Conservation (phyloP, 2,329 filamentous ascomycete genomes). For the Colletotrichum agaves region DNA sequence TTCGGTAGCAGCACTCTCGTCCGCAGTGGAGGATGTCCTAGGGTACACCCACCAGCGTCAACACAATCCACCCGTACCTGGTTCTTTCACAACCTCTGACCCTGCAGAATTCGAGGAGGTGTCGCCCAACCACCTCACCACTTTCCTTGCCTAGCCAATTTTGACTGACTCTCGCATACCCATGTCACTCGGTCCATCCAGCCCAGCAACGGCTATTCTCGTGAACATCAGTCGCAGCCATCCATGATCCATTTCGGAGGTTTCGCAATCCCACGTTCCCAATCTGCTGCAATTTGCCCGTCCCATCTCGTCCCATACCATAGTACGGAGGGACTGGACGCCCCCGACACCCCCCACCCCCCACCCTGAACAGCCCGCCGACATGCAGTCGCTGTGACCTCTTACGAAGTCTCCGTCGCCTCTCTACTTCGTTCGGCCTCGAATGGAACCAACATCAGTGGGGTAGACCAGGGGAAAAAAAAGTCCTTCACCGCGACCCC, state of each 20-base stretch:
- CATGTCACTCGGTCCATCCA: conserved; percentile 11
- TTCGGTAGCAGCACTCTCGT: conserved; percentile 11
- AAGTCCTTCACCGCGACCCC: conserved; percentile 3
- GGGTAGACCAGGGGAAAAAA: conserved; percentile 9
- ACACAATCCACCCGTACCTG: too few relatives aligned
- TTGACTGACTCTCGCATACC: conserved; percentile 9
- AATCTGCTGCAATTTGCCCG: conserved; percentile 24
- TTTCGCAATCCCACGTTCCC: conserved; percentile 32
- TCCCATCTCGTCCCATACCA: conserved; percentile 4
- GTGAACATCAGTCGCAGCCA: conserved; percentile 17
- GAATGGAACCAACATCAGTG: conserved; percentile 14
- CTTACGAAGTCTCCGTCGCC: not conserved
- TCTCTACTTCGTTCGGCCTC: not conserved
- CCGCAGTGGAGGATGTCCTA: not conserved
- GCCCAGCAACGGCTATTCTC: conserved; percentile 13
- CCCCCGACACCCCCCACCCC: conserved; percentile 1
- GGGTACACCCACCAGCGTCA: too few relatives aligned
- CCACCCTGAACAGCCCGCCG: conserved; percentile 6
- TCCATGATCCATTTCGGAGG: conserved; percentile 31
- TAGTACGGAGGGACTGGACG: conserved; percentile 6
- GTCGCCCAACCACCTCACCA: conserved; percentile 20
- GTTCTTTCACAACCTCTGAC: not conserved
- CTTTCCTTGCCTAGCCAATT: not conserved
- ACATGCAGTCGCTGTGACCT: conserved; percentile 15
- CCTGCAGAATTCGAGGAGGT: not conserved